These are phyloP conservation scores for Diddensiella santjacobensis DNA, from an alignment of 805 yeast species.

Conservation along the genomic window DNA sequence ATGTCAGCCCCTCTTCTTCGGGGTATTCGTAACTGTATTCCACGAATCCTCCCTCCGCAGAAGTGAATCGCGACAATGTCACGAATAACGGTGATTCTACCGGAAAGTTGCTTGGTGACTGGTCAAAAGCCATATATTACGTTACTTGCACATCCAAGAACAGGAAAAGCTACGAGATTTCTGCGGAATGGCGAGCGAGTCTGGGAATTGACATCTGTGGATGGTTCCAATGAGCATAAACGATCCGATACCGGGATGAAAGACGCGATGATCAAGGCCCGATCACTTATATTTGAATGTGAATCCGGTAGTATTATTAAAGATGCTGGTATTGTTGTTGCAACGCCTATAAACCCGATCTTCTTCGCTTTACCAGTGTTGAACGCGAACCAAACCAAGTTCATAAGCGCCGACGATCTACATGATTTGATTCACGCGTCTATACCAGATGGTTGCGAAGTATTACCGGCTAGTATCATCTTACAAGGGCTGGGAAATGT, in stretches of 20 bases:
- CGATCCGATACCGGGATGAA: conserved; percentile 13
- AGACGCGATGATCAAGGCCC: conserved; percentile 14
- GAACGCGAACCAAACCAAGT: conserved; percentile 13
- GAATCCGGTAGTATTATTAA: conserved; percentile 10
- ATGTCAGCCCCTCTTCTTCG: too few relatives aligned
- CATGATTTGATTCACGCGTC: conserved; percentile 22
- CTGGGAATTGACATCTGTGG: conserved; percentile 26
- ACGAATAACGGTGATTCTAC: conserved; percentile 11
- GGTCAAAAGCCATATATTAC: not conserved
- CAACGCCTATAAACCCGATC: conserved; percentile 29
- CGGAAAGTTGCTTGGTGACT: conserved; percentile 6
- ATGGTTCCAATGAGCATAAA: conserved; percentile 12
- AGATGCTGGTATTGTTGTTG: conserved; percentile 24
- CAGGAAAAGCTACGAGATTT: conserved; percentile 21
- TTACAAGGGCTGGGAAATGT: conserved; percentile 7
- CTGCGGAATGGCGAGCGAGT: conserved; percentile 12
- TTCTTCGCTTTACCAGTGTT: conserved; percentile 27
- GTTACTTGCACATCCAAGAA: conserved; percentile 25
- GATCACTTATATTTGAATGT: conserved; percentile 7
- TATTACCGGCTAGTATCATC: conserved; percentile 18
- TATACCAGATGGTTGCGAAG: conserved; percentile 13
- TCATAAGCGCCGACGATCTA: conserved; percentile 27
- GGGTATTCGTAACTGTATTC: too few relatives aligned
- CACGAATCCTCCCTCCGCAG: too few relatives aligned
- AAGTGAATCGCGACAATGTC: too few relatives aligned